Conservation (phyloP, 495 filamentous ascomycete species). For the Aspergillus panamensis region DNA sequence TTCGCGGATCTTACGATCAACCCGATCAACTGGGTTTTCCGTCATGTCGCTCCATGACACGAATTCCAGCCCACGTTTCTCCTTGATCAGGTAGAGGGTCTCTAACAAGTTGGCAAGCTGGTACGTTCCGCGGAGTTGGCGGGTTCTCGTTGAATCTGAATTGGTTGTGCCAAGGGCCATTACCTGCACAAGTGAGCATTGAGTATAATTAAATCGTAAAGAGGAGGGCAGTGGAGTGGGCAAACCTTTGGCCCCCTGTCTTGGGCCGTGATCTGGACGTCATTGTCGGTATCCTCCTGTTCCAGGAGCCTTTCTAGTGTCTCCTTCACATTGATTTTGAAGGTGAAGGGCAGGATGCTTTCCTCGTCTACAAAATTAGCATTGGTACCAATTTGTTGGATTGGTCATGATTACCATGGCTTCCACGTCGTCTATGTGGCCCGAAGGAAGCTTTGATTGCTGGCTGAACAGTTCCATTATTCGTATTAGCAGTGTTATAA, state of each 20-base stretch:
- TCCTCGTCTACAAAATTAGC: conserved; percentile 5
- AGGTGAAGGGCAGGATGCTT: background rate
- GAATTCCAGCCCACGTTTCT: background rate
- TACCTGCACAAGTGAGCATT: background rate
- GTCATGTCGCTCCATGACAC: conserved; percentile 4
- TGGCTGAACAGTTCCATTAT: background rate
- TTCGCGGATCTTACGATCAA: conserved; percentile 4
- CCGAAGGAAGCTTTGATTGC: background rate
- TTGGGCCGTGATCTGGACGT: background rate
- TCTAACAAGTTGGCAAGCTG: conserved; percentile 3
- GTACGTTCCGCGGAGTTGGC: background rate
- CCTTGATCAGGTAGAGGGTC: background rate
- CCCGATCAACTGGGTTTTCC: background rate
- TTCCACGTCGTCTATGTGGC: background rate
- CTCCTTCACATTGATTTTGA: conserved; percentile 4
- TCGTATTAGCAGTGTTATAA: background rate
- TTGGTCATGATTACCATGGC: background rate
- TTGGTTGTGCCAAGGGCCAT: conserved; percentile 1
- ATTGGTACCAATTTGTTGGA: background rate
- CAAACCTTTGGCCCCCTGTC: conserved; percentile 4
- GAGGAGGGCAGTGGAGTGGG: too few species aligned
- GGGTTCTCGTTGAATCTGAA: background rate
- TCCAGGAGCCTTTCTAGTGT: background rate
- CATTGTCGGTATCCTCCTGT: conserved; percentile 3
- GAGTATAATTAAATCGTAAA: background rate